Conservation (phyloP, 495 filamentous ascomycete species). For the Aspergillus funiculosus region DNA sequence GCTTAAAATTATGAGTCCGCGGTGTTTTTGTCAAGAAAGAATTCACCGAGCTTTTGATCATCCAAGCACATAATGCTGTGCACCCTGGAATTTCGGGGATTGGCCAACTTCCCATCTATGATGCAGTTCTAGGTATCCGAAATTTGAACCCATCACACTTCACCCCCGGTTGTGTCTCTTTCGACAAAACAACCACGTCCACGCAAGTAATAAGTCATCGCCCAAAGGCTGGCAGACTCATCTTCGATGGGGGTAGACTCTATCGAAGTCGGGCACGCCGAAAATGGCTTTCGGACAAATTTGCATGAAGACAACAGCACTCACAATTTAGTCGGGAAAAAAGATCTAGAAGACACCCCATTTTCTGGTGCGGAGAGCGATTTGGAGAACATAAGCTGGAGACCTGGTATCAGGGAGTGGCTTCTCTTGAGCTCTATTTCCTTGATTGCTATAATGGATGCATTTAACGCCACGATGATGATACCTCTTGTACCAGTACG, state of each 20-base stretch:
- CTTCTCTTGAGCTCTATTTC: conserved; percentile 31
- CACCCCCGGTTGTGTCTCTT: too few species aligned
- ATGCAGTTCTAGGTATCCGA: too few species aligned
- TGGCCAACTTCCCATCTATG: not conserved
- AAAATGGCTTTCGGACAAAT: conserved; percentile 14
- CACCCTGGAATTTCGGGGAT: not conserved
- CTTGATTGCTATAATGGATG: conserved; percentile 36
- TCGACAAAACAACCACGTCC: not conserved
- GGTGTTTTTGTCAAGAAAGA: conserved; percentile 10
- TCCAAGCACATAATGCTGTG: conserved; percentile 1
- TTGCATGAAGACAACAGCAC: conserved; percentile 3
- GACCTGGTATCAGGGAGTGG: conserved; percentile 28
- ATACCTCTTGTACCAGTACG: conserved; percentile 23
- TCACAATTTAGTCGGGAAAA: conserved; percentile 9
- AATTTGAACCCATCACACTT: too few species aligned
- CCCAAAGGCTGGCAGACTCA: not conserved
- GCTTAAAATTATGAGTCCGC: not conserved
- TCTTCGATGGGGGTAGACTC: conserved; percentile 15
- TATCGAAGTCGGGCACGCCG: conserved; percentile 25
- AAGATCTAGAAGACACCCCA: conserved; percentile 5
- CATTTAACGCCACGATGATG: conserved; percentile 33
- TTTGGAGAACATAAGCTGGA: conserved; percentile 19
- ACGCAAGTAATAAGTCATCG: conserved; percentile 4
- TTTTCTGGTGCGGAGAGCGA: conserved; percentile 3
- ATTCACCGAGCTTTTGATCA: conserved; percentile 5